Conservation (phyloP, 345 rosid species). For the Corchorus capsularis region DNA sequence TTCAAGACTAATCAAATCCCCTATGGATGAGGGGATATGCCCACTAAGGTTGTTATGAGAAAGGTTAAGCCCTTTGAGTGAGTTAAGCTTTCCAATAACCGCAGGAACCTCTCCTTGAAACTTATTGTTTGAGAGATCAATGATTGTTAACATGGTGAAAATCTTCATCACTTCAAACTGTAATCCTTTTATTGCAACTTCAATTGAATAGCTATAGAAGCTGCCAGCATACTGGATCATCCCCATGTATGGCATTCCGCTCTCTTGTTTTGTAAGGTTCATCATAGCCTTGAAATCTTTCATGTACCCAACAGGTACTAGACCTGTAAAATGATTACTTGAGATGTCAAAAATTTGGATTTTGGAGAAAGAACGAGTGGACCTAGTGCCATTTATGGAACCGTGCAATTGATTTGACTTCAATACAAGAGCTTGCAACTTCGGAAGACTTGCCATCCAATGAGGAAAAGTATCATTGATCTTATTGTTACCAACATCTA, state of each 20-base stretch:
- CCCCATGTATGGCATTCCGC: not conserved
- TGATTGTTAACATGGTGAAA: too few species aligned
- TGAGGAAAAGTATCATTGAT: conserved; percentile 33
- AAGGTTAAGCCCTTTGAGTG: too few species aligned
- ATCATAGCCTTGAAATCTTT: not conserved
- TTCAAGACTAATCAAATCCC: not conserved
- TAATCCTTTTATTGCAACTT: conserved; percentile 16
- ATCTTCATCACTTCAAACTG: not conserved
- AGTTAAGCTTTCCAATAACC: too few species aligned
- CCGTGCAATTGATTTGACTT: not conserved
- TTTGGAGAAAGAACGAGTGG: not conserved
- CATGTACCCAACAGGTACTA: not conserved
- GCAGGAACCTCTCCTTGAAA: too few species aligned
- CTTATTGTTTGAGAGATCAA: too few species aligned
- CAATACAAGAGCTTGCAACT: too few species aligned
- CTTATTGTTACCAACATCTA: conserved; percentile 33
- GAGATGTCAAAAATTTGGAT: conserved; percentile 11
- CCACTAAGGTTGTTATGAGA: not conserved
- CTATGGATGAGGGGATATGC: not conserved
- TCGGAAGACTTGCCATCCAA: too few species aligned
- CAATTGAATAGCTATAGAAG: not conserved
- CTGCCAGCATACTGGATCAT: not conserved
- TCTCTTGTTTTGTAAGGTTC: not conserved
- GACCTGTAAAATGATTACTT: conserved; percentile 1
- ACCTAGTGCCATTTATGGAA: not conserved